These are phyloP conservation scores for Alternaria dauci DNA, from an alignment of 2,329 filamentous ascomycete genomes.

Conservation along the genomic window DNA sequence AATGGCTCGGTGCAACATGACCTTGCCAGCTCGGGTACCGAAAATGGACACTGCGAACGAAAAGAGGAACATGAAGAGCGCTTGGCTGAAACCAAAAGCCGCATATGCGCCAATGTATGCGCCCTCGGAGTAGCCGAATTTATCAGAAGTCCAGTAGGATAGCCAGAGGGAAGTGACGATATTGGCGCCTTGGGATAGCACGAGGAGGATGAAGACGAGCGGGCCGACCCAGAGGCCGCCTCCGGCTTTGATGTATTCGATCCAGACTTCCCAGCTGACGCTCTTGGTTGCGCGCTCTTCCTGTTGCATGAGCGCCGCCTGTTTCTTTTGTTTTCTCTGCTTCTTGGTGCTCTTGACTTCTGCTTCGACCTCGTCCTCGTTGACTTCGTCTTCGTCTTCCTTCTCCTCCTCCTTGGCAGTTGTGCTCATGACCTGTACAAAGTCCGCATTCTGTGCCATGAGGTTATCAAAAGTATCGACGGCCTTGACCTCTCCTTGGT, in stretches of 20 bases:
- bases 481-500: slow-evolving; percentile 82
- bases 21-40: slow-evolving; percentile 82
- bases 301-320: slow-evolving; percentile 73
- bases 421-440: slow-evolving; percentile 83
- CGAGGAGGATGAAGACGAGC: slow-evolving; percentile 68
- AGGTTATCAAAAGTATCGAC: slow-evolving; percentile 90
- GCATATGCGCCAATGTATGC: slow-evolving; percentile 71
- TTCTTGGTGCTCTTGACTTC: slow-evolving; percentile 67
- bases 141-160: slow-evolving; percentile 88
- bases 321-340: slow-evolving; percentile 56
- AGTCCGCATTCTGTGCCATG: slow-evolving; percentile 79
- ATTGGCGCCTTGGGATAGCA: slow-evolving; percentile 81
- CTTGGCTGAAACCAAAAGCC: slow-evolving; percentile 34
- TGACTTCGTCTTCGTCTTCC: slow-evolving; percentile 55
- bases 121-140: slow-evolving; percentile 72
- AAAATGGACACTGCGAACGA: slow-evolving; percentile 79
- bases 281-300: slow-evolving; percentile 76
- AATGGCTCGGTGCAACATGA: slow-evolving; percentile 83
- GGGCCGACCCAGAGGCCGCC: slow-evolving; percentile 75
- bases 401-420: slow-evolving; percentile 70
- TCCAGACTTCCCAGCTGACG: slow-evolving; percentile 82
- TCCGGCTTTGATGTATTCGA: slow-evolving; percentile 77
- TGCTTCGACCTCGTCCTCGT: slow-evolving; percentile 59
- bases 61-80: slow-evolving; percentile 72
- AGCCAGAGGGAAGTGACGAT: slow-evolving; percentile 91